Evolutionary conservation across 176 grass and related monocot genomes (phyloP), one percentile per base, ranked within the genome.

Genomic region (Tillandsia fasciculata): DNA sequence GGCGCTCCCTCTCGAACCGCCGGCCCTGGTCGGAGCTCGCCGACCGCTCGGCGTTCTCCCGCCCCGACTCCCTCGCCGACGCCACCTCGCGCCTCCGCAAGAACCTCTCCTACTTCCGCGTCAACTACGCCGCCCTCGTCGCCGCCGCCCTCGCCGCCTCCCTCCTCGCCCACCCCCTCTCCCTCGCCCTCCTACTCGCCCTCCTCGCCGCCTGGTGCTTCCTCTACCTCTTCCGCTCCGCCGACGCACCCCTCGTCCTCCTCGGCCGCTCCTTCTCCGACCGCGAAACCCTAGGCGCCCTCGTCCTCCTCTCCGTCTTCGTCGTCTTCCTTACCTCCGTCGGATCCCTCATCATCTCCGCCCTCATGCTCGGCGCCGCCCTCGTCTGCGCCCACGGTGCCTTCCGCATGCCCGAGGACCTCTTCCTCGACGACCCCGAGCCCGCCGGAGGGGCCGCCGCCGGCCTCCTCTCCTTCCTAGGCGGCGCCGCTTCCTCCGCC

Each of bases 71-170:
- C n/a, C 63, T 99, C 69, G 76, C 94, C 26, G 89, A 99, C 65
- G 89, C 89, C 75, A 71, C 89, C 63, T 90, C 90, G 4, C 79
- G 94, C 61, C 79, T 99, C 67, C 86, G 87, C 59, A 91, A 88
- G 74, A 99, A 99, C 75, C 70, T 93, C 10, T 68, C 70, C 53
- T 99, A 99, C 75, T 99, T 99, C 77, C 89, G 94, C 71, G 82
- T 99, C 71, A 93, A 99, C 86, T 99, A 99, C 82, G 82, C 90
- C 69, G 80, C 94, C 68, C 52, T 99, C 23, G 78, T 93, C 59
- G 86, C 87, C 42, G 49, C 79, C 49, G 67, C 80, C 54, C 89
- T 99, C 69, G 89, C 84, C 59, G 72, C 82, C 14, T 97, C 89
- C 72, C 89, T 93, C 64, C 68, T 86, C 52, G 73, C 87, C 47